A percentile compares a stretch with the other conserved stretches of the same genome.
phyloP scores from a whole-genome alignment of 768 basidiomycete genomes.

The Trametes maxima region DNA sequence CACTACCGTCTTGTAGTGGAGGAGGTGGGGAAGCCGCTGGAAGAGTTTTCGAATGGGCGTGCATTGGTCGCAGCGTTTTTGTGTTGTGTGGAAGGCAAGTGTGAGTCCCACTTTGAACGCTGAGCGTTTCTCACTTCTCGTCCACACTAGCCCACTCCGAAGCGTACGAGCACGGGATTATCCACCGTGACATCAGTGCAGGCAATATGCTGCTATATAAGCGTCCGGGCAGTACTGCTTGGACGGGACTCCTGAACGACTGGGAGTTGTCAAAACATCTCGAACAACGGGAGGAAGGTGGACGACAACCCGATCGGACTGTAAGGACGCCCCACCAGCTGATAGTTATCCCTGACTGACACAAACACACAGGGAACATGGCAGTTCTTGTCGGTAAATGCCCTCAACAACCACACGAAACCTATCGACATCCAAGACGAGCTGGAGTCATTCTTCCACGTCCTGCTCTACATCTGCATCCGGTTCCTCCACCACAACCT shows the following conservation, averaged over 20 bases:
- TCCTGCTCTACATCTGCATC: slow-evolving; percentile 12
- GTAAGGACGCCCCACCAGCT: background rate
- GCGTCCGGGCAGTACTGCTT: no score
- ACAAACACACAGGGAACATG: background rate
- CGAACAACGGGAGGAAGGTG: background rate
- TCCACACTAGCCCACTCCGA: no score
- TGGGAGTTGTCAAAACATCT: slow-evolving; percentile 11
- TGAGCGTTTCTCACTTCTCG: no score
- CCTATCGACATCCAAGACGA: slow-evolving; percentile 7
- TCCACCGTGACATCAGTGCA: slow-evolving; percentile 1
- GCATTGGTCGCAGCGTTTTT: background rate
- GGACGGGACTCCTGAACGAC: slow-evolving; percentile 1
- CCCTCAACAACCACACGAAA: background rate
- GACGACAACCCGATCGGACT: slow-evolving; percentile 4
- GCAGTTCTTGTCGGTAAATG: slow-evolving; percentile 11
- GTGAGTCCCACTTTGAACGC: no score
- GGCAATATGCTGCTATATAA: slow-evolving; percentile 6
- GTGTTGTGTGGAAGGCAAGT: no score
- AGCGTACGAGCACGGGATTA: no score
- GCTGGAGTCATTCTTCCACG: slow-evolving; percentile 16
- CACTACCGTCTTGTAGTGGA: slow-evolving; percentile 21
- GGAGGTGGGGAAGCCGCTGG: slow-evolving; percentile 17
- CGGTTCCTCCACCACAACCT: slow-evolving; percentile 20
- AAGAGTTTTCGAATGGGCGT: background rate
- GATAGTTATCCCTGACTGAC: background rate